These are phyloP conservation scores for Trypanosoma melophagium DNA, from an alignment of 208 protist species.

Conservation along the genomic window DNA sequence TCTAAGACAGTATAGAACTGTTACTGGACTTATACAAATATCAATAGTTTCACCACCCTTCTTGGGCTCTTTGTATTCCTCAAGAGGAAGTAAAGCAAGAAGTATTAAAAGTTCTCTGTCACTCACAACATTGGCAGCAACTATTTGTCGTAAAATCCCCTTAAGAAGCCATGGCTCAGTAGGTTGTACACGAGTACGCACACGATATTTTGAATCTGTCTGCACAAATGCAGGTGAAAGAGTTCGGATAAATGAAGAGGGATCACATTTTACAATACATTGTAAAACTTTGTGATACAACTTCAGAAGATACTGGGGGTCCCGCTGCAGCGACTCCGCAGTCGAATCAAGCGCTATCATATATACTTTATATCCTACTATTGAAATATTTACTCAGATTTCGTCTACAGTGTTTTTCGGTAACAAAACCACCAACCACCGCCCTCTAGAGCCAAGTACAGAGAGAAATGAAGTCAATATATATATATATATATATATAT, in stretches of 20 bases:
- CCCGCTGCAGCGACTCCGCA: conserved; percentile 28
- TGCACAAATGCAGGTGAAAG: conserved; percentile 27
- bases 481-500: too few relatives aligned
- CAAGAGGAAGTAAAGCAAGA: conserved; percentile 44
- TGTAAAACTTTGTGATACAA: conserved; percentile 50
- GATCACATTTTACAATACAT: conserved; percentile 31
- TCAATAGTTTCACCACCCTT: conserved; percentile 8
- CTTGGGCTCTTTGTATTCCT: conserved; percentile 21
- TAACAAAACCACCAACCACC: too few relatives aligned
- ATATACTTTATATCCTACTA: neutral
- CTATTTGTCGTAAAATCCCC: conserved; percentile 39
- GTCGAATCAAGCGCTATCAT: conserved; percentile 29
- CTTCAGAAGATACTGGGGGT: conserved; percentile 50
- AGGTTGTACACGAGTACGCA: conserved; percentile 11
- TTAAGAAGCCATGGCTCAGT: conserved; percentile 22
- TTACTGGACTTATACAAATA: conserved; percentile 22
- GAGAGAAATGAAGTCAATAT: too few relatives aligned
- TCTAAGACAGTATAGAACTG: conserved; percentile 19
- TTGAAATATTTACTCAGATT: too few relatives aligned
- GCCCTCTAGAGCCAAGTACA: too few relatives aligned
- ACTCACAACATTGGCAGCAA: conserved; percentile 38
- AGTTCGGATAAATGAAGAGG: conserved; percentile 8
- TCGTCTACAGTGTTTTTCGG: too few relatives aligned
- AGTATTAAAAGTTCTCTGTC: conserved; percentile 58
- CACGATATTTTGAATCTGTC: conserved; percentile 32